Conservation (phyloP, 2,329 filamentous ascomycete genomes). For the Aspergillus fijiensis region DNA sequence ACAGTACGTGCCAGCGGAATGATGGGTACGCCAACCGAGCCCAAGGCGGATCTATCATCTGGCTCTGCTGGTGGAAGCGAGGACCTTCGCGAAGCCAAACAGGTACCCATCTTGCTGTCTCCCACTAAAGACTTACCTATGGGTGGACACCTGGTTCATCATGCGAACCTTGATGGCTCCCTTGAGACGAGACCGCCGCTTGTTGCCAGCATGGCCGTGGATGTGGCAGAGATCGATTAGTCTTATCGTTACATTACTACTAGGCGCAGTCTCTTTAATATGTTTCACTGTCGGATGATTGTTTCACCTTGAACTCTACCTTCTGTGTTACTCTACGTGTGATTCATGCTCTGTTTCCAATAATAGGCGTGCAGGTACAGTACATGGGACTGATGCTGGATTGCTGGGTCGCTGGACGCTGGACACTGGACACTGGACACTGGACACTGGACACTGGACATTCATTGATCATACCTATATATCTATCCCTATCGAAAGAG, state of each 20-base stretch:
- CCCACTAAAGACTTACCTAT: slow-evolving; percentile 24
- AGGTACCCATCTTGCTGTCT: slow-evolving; percentile 15
- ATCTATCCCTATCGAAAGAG: neutral
- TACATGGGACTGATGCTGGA: neutral
- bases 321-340: neutral
- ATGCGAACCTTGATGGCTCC: slow-evolving; percentile 19
- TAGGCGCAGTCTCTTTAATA: neutral
- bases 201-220: slow-evolving; percentile 1
- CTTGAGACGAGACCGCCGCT: slow-evolving; percentile 18
- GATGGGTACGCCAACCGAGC: slow-evolving; percentile 23
- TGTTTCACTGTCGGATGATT: neutral
- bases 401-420: neutral
- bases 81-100: slow-evolving; percentile 17
- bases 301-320: neutral
- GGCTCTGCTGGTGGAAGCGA: slow-evolving; percentile 18
- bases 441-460: neutral
- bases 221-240: slow-evolving; percentile 20
- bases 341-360: neutral
- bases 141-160: slow-evolving; percentile 15
- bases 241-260: slow-evolving; percentile 12
- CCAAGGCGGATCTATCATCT: slow-evolving; percentile 26
- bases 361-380: neutral
- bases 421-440: neutral
- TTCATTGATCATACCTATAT: neutral
- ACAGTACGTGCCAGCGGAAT: slow-evolving; percentile 21